Conservation (phyloP, 1,284 basidiomycete genomes). For the Trametes versicolor region DNA sequence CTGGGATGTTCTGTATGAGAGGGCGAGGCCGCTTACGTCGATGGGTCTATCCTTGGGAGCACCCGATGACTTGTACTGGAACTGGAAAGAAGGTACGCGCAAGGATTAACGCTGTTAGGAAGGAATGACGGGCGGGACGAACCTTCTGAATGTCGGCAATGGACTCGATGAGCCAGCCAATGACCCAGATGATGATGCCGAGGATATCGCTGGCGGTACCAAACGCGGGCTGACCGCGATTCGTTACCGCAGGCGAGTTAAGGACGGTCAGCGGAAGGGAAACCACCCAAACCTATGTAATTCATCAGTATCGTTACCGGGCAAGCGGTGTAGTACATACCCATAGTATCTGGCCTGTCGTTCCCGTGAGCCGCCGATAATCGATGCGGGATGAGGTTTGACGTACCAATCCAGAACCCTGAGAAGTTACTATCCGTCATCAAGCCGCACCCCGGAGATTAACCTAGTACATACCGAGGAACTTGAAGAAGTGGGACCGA, state of each 20-base stretch:
- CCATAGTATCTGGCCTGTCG: constrained; percentile 66
- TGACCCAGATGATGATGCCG: constrained; percentile 71
- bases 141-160: constrained; percentile 76
- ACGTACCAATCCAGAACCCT: constrained; percentile 62
- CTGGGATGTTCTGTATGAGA: neutral
- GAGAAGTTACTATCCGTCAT: neutral
- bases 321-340: too few species aligned
- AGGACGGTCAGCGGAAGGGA: constrained; percentile 73
- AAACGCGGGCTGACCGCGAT: constrained; percentile 60
- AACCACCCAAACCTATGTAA: constrained; percentile 67
- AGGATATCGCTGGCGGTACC: constrained; percentile 74
- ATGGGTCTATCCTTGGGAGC: constrained; percentile 60
- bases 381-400: too few species aligned
- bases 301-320: too few species aligned
- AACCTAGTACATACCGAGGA: constrained; percentile 58
- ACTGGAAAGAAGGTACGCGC: constrained; percentile 43
- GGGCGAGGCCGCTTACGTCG: constrained; percentile 45
- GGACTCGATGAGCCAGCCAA: constrained; percentile 72
- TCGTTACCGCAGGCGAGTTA: constrained; percentile 73
- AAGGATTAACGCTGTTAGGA: constrained; percentile 34
- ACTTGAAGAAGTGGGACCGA: constrained; percentile 72
- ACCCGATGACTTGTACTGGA: constrained; percentile 59
- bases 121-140: neutral
- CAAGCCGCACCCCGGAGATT: too few species aligned
- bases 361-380: too few species aligned